Conservation (phyloP, 441 rosid species). For the Breynia disticha region DNA sequence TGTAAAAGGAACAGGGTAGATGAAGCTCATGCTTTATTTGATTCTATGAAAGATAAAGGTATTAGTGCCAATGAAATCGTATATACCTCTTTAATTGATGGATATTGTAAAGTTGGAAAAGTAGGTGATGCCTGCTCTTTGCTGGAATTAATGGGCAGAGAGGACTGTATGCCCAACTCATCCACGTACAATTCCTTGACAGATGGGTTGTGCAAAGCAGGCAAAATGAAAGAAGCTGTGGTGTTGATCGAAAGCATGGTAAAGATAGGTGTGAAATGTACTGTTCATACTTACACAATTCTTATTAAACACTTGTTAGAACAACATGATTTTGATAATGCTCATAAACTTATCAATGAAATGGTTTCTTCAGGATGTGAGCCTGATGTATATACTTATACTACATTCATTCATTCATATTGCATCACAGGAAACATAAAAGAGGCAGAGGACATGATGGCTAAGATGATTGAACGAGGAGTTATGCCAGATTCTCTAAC, state of each 20-base stretch:
- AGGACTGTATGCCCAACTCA: conserved; percentile 42
- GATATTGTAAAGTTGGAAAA: conserved; percentile 51
- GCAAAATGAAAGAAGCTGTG: conserved; percentile 37
- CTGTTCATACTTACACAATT: conserved; percentile 46
- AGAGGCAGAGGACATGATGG: conserved; percentile 48
- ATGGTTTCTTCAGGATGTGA: conserved; percentile 39
- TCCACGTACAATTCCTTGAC: conserved; percentile 54
- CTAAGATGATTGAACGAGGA: conserved; percentile 42
- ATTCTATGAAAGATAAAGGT: conserved; percentile 48
- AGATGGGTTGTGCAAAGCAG: conserved; percentile 45
- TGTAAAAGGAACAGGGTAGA: conserved; percentile 48
- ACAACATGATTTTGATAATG: conserved; percentile 46
- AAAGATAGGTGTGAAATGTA: conserved; percentile 32
- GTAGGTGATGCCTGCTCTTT: conserved; percentile 33
- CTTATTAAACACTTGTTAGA: conserved; percentile 40
- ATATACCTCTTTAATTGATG: conserved; percentile 64
- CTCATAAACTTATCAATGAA: conserved; percentile 29
- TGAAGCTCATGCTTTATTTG: conserved; percentile 45
- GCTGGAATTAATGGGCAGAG: conserved; percentile 41
- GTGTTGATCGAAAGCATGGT: conserved; percentile 36
- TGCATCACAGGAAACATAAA: conserved; percentile 41
- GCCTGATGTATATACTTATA: conserved; percentile 56
- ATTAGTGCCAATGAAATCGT: conserved; percentile 48
- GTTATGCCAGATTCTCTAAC: conserved; percentile 44
- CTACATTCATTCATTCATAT: conserved; percentile 47